Base-by-base conservation (phyloP, 2,329 filamentous ascomycete species). In the Fusarium longipes region DNA sequence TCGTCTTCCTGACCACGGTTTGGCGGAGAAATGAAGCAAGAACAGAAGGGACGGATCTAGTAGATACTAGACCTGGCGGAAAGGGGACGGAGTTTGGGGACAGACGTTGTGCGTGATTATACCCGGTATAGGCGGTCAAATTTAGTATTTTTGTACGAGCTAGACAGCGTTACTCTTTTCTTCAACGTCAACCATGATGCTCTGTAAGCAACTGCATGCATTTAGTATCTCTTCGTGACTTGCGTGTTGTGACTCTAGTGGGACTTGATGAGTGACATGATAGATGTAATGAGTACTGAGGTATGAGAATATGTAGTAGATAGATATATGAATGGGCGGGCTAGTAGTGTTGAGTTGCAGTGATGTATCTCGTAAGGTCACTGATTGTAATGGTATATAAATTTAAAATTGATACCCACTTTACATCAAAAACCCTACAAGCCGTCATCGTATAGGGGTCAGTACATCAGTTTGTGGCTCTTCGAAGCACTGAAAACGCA, bases 51-150 rank as follows among this genome's bases (percentile, higher is more conserved):
- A 52, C 42, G 52, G 59, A 62, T 48, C 51, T 60, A 70, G 57
- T 57, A 65, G 32, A 69, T 59, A 71, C 60, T 70, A 59, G 59
- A 65, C 54, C 61, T 36, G 42, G 51, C 44, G 63, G 67, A 68
- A 47, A 67, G 42, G 70, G 65, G 67, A 62, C 47, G 70, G 67
- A 57, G 70, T 72, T 73, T 39, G 52, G 71, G 56, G 53, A 68
- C 51, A 50, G 57, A 55, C 52, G 54, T 62, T 55, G 42, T 71
- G 54, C 62, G 68, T 71, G 59, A 72, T 63, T 72, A 73, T 73
- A 73, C 71, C 71, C 71, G 59, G 70, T 71, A 65, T 57, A 64
- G 58, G 66, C 61, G 69, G 64, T 60, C 49, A 43, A 68, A 54
- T 67, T 43, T 24, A 55, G 50, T 71, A 40, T 52, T 56, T 50